Conservation (phyloP, 164 flowering plant species). For the Litsea cubeba region DNA sequence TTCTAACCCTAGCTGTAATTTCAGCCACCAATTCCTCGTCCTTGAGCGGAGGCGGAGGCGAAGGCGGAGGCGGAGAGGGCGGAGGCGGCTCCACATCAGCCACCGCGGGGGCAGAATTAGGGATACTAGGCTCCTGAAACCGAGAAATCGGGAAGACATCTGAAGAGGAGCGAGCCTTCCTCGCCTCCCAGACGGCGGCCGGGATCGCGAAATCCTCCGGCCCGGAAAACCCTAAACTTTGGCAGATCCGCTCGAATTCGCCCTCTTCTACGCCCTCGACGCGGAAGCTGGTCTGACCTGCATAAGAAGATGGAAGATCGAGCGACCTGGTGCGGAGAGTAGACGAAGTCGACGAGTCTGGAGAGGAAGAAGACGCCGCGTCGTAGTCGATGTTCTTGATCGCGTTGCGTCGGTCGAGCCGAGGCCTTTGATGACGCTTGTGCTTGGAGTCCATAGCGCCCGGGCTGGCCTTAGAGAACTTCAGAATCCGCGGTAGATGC, state of each 20-base stretch:
- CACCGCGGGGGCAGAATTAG: not conserved
- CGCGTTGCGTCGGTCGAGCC: constrained; percentile 75
- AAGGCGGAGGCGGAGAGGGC: too few relatives aligned
- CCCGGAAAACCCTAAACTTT: constrained; percentile 63
- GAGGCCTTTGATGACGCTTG: constrained; percentile 21
- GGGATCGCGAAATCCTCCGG: constrained; percentile 84
- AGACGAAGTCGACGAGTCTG: constrained; percentile 1
- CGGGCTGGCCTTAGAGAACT: not conserved
- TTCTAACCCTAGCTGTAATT: constrained; percentile 13
- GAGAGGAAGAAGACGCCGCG: constrained; percentile 24
- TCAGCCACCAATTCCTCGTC: not conserved
- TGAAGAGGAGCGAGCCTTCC: constrained; percentile 47
- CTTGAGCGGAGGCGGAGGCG: not conserved
- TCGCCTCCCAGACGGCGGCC: constrained; percentile 54
- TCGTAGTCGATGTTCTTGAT: constrained; percentile 58
- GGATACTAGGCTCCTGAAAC: constrained; percentile 13
- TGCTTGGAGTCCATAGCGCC: constrained; percentile 1
- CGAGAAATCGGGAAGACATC: constrained; percentile 32
- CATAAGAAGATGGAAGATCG: constrained; percentile 23
- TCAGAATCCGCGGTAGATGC: not conserved
- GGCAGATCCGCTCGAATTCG: constrained; percentile 49
- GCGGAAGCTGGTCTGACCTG: constrained; percentile 57
- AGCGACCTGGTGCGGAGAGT: constrained; percentile 45
- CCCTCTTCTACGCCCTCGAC: constrained; percentile 54
- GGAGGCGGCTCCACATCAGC: not conserved